Evolutionary conservation across 2,329 filamentous ascomycete genomes (phyloP).

Genomic region (Pseudogymnoascus sp.): DNA sequence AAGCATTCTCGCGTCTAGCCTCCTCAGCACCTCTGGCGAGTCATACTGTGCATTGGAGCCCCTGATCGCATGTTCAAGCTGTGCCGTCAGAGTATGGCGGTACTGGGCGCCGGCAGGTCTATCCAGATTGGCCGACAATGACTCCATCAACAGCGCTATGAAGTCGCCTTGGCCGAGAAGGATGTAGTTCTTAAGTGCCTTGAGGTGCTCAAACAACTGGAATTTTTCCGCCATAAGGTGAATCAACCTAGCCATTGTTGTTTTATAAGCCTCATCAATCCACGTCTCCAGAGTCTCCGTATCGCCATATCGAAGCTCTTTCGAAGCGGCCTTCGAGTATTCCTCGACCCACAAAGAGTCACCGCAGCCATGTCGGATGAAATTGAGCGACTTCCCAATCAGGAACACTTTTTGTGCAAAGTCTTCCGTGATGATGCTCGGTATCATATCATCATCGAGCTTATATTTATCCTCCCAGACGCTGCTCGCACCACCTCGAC

Average conservation of each 20-base stretch:
- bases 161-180: constrained; percentile 94
- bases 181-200: constrained; percentile 88
- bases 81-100: constrained; percentile 91
- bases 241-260: constrained; percentile 91
- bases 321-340: constrained; percentile 87
- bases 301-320: constrained; percentile 86
- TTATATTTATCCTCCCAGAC: constrained; percentile 99
- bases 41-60: constrained; percentile 97
- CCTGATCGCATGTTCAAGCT: constrained; percentile 92
- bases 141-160: constrained; percentile 94
- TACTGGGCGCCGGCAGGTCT: constrained; percentile 95
- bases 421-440: constrained; percentile 84
- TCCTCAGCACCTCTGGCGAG: constrained; percentile 78
- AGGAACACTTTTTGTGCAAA: constrained; percentile 96
- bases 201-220: constrained; percentile 84
- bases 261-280: constrained; percentile 96
- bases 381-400: constrained; percentile 96
- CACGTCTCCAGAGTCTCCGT: constrained; percentile 84
- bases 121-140: constrained; percentile 83
- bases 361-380: constrained; percentile 90
- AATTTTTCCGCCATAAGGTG: constrained; percentile 93
- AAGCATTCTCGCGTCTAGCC: constrained; percentile 95
- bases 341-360: constrained; percentile 93
- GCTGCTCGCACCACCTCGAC: constrained; percentile 62
- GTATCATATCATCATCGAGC: constrained; percentile 75